Base-by-base conservation (phyloP, 495 filamentous ascomycete genomes). In the Cercophora samala region DNA sequence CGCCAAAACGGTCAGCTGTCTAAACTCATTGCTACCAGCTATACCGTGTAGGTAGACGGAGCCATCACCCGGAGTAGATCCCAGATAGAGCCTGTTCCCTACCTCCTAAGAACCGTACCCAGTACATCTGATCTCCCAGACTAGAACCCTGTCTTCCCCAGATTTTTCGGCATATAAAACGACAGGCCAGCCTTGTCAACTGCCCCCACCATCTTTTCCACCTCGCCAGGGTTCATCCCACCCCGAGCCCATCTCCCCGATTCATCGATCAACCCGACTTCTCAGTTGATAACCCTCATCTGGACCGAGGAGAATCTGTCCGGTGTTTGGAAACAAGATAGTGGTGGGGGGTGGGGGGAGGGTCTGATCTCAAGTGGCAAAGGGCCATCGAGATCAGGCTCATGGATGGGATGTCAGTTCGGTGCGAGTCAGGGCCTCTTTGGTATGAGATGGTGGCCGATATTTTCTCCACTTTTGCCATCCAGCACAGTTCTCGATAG, bases 241-340 rank as follows among this genome's bases (percentile, higher is more conserved):
- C 19, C 53, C 37, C 5, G 11, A 1, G 22, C 9, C 53, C 53
- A 56, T 15, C 53, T 21, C 22, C 52, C 19, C 53, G 53, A 21
- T 22, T 21, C n/a, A 19, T 56, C 53, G n/a, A 8, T 19, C 19
- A 22, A 56, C 53, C 5, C 9, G 18, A 5, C 53, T 9, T 19
- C 3, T 3, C 53, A 18, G 53, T 18, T 56, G 9, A 56, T 23
- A 13, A 54, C 22, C 18, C 6, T 56, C 53, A 56, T 56, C 19
- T 56, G 53, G 53, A 56, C 53, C 22, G n/a, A 46, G 53, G 53
- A 23, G 53, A 6, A 56, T 56, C 22, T 56, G 53, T 56, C 53
- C 53, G 22, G 53, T 21, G 53, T 56, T 56, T 23, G 15, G n/a
- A 56, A 56, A 19, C 22, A 8, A 56, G 52, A 56, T 13, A 18